Base-by-base conservation (phyloP, 2,329 filamentous ascomycete species). In the Cladophialophora chaetospira region DNA sequence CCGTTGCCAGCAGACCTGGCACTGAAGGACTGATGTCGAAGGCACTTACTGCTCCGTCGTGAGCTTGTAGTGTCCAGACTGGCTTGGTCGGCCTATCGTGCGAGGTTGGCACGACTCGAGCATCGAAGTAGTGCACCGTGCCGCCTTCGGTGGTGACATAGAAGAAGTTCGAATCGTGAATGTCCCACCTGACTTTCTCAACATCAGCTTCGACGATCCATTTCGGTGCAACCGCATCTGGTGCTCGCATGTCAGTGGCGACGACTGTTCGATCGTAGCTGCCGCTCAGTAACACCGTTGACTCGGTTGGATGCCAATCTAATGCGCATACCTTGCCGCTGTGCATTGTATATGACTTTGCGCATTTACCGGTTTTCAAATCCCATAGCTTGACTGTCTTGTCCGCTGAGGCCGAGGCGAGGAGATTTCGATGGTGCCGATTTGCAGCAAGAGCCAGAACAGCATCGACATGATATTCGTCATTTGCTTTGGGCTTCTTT, bases 371-470 rank as follows among this genome's bases (percentile, higher is more conserved):
- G 2, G 91, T 97, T 77, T 91, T 89, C 61, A 99, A 79, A 72
- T 99, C 94, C 94, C 94, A 99, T 17, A 99, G 83, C 79, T 99
- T 99, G 69, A 97, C 87, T 2, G 94, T 99, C 77, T 92, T 91
- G 77, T 99, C 94, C 17, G 94, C 94, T 1, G 94, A 99, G 1
- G 89, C 91, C 0, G 93, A 97, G 10, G 94, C 94, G 43, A 99
- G 84, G 56, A 99, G 82, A 72, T 97, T 97, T 63, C 92, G 87
- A 76, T 99, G 93, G 69, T 92, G 87, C 68, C 92, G 83, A 78
- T 99, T 99, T 47, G 91, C 91, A 2, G 94, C 88, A 40, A 99
- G 85, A 4, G 93, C 88, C 40, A 99, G 83, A 25, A 99, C 88
- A 1, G 94, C 89, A 72, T 97, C 94, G 56, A 97, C 91, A 73